These are phyloP conservation scores for Arabidopsis hybrid DNA, from an alignment of 441 rosid genomes.

Conservation along the genomic window DNA sequence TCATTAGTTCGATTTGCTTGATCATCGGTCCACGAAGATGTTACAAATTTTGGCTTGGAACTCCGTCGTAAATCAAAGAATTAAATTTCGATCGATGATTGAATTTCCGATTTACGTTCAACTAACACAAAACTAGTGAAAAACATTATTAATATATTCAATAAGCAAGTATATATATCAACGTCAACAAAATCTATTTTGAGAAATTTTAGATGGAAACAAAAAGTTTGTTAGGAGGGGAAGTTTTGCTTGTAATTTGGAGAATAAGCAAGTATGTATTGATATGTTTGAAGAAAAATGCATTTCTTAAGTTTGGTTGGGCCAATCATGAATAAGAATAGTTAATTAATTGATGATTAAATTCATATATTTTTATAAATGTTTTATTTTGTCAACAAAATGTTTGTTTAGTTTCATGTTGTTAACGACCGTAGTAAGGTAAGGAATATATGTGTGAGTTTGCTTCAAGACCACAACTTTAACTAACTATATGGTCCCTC, in stretches of 20 bases:
- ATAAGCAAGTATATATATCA: not conserved
- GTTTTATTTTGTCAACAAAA: too few species aligned
- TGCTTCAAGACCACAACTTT: constrained; percentile 72
- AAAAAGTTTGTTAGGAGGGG: constrained; percentile 38
- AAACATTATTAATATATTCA: not conserved
- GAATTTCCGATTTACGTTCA: not conserved
- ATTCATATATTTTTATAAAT: not conserved
- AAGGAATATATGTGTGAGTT: constrained; percentile 19
- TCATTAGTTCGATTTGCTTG: too few species aligned
- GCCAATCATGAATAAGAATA: constrained; percentile 33
- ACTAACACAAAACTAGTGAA: not conserved
- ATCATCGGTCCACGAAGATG: too few species aligned
- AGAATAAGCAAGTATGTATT: constrained; percentile 29
- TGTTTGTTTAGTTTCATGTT: constrained; percentile 27
- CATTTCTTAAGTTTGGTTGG: constrained; percentile 29
- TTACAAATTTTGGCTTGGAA: not conserved
- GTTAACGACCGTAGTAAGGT: constrained; percentile 34
- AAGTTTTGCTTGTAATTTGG: constrained; percentile 52
- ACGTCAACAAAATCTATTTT: not conserved
- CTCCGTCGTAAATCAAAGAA: too few species aligned
- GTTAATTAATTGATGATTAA: constrained; percentile 8
- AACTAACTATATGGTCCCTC: constrained; percentile 69
- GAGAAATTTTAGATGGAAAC: constrained; percentile 1
- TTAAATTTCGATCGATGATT: too few species aligned
- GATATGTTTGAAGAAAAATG: constrained; percentile 13